Evolutionary conservation across 192 early-diverging fungal species (phyloP), one percentile per base, ranked within the genome.

Genomic region (Backusella psychrophila): DNA sequence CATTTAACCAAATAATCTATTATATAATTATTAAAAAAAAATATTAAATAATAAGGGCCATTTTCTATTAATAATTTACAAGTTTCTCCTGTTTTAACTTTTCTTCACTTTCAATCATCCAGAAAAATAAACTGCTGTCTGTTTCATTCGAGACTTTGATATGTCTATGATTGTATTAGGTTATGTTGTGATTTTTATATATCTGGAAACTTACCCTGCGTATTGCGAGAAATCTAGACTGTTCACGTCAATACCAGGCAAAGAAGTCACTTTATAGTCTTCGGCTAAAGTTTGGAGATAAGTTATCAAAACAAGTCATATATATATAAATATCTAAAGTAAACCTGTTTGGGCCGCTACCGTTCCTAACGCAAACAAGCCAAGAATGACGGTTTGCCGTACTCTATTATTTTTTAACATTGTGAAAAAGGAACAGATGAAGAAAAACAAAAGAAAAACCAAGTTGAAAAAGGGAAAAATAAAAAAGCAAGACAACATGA

Each of bases 1-100:
- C 90, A 71, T 91, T 91, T 17, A 91, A 73, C 90, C 90, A 91
- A 26, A 91, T 87, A 31, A 90, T 79, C 88, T 89, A 81, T 49
- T 44, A 44, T 44, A 39, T 39, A 44, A 44, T 44, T 44, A 44
- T 44, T 33, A 14, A 44, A 39, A 39, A 49, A 49, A 5, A 33
- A 33, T 31, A 33, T 33, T 33, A 33, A 56, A 23, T 56, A 56
- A 56, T 23, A 56, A 56, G 53, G 53, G 3, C 19, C 38, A 63
- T 63, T 63, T 63, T 23, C 2, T 59, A 59, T 29, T 63, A 29
- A 63, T 63, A 29, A 23, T 63, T 63, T 63, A 63, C 56, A 63
- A 63, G 56, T 29, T 63, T 63, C 56, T 63, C 56, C 56, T 63
- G 56, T 26, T 74, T 71, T 17, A 76, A 71, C 21, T 69, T 44